Evolutionary conservation across 306 rosid species (phyloP), one percentile per base, ranked within the genome.

Genomic region (Benincasa hispida): DNA sequence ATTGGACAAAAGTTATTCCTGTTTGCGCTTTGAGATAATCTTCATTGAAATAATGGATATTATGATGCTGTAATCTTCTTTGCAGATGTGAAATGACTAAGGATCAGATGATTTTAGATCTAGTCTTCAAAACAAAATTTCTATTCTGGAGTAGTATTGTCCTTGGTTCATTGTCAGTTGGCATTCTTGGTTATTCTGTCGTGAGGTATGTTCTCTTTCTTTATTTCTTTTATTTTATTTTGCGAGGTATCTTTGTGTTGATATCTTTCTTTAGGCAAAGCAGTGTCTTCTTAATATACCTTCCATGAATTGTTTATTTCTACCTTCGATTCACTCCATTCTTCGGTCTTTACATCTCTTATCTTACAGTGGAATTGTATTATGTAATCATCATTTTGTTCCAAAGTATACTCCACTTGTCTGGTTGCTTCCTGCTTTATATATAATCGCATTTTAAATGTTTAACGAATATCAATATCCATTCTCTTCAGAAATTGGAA

Each of bases 401-500:
- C 42, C 22, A 11, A 61, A 28, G 39, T 60, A 14, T 27, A 25
- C 65, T 9, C 51, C 32, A 57, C 62, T 22, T 4, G 32, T 57
- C 34, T 58, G 6, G 1, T 5, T 32, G 8, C 48, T 35, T 34
- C 48, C 4, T 9, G 6, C 41, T 28, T 15, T 7, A 10, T 32
- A 10, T 32, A 62, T 28, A 4, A 3, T 62, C 19, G 8, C 12
- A 66, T 66, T n/a, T 47, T 4, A 66, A 37, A n/a, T n/a, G 28
- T 81, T 72, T 75, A 45, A 45, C 0, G 45, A 55, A 22, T 45
- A 45, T 56, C 61, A 32, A 67, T 50, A 18, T 62, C 42, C 27
- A n/a, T 66, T 51, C n/a, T 75, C 81, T 85, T 45, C 83, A 94
- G 98, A 88, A 91, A 94, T 80, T 94, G 96, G 97, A 87, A 83